These are phyloP conservation scores for Lactifluus piperatus DNA, from an alignment of 768 basidiomycete genomes.

Conservation along the genomic window DNA sequence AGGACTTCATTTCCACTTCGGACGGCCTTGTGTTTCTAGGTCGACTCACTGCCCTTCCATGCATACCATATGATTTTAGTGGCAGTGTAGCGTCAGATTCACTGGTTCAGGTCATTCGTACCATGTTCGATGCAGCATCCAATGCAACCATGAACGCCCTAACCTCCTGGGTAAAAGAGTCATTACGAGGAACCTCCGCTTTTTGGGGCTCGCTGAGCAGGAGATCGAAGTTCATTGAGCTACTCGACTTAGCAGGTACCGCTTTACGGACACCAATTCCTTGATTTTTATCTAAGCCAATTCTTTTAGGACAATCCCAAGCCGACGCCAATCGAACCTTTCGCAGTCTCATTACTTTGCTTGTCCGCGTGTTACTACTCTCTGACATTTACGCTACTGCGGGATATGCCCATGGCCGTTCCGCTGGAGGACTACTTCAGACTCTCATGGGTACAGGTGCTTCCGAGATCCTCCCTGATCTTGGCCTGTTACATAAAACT, in stretches of 20 bases:
- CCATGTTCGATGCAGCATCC: slow-evolving; percentile 81
- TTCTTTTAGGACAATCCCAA: slow-evolving; percentile 36
- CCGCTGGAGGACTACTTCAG: slow-evolving; percentile 65
- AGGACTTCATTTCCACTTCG: slow-evolving; percentile 73
- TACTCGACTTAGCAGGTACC: slow-evolving; percentile 42
- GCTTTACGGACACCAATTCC: background rate
- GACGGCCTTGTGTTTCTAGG: slow-evolving; percentile 71
- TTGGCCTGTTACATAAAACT: slow-evolving; percentile 75
- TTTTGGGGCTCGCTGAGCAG: slow-evolving; percentile 56
- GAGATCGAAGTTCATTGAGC: slow-evolving; percentile 53
- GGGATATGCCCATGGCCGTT: slow-evolving; percentile 72
- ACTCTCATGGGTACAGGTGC: slow-evolving; percentile 59
- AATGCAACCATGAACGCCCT: slow-evolving; percentile 66
- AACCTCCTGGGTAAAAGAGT: slow-evolving; percentile 57
- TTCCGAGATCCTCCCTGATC: slow-evolving; percentile 53
- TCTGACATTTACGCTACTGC: slow-evolving; percentile 83
- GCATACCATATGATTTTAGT: slow-evolving; percentile 82
- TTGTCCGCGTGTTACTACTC: slow-evolving; percentile 73
- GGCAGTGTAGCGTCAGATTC: slow-evolving; percentile 80
- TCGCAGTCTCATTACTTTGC: slow-evolving; percentile 62
- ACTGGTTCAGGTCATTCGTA: slow-evolving; percentile 79
- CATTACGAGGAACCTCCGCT: slow-evolving; percentile 56
- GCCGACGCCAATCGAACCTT: slow-evolving; percentile 53
- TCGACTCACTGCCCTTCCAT: slow-evolving; percentile 71
- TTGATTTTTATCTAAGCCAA: background rate